These are phyloP conservation scores for Pleurotus pulmonarius DNA, from an alignment of 768 basidiomycete genomes.

Conservation along the genomic window DNA sequence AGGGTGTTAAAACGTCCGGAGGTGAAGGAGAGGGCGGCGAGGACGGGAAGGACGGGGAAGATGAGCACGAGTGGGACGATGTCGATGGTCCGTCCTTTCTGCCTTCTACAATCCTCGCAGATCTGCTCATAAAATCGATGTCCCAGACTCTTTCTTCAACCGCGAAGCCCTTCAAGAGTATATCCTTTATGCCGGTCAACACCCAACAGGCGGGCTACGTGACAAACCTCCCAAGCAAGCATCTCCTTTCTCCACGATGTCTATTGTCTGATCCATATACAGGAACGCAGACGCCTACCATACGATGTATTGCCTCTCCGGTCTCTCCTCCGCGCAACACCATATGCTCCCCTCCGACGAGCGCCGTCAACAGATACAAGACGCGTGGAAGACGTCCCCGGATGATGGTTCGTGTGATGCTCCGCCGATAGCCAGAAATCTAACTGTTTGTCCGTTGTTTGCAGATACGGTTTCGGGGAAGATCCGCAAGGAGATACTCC, in stretches of 20 bases:
- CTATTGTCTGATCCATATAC: not conserved
- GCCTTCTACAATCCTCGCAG: no score
- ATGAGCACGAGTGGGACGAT: slow-evolving; percentile 53
- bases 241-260: not conserved
- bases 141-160: slow-evolving; percentile 48
- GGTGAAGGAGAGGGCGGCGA: slow-evolving; percentile 5
- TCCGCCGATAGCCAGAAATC: not conserved
- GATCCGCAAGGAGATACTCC: slow-evolving; percentile 37
- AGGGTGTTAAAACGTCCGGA: slow-evolving; percentile 16
- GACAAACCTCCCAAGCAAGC: slow-evolving; percentile 95
- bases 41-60: slow-evolving; percentile 12
- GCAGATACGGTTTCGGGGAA: slow-evolving; percentile 25
- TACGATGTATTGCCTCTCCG: slow-evolving; percentile 88
- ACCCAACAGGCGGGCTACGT: slow-evolving; percentile 79
- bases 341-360: slow-evolving; percentile 48
- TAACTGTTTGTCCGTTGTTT: slow-evolving; percentile 8
- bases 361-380: slow-evolving; percentile 27
- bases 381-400: slow-evolving; percentile 31
- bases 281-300: slow-evolving; percentile 95
- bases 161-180: slow-evolving; percentile 81
- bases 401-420: not conserved
- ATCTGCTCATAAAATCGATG: no score
- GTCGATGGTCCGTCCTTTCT: slow-evolving; percentile 49
- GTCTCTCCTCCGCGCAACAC: slow-evolving; percentile 88
- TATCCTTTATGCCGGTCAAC: slow-evolving; percentile 82